Evolutionary conservation across 1,284 basidiomycete genomes (phyloP).

Genomic region (Calocybe gambosa): DNA sequence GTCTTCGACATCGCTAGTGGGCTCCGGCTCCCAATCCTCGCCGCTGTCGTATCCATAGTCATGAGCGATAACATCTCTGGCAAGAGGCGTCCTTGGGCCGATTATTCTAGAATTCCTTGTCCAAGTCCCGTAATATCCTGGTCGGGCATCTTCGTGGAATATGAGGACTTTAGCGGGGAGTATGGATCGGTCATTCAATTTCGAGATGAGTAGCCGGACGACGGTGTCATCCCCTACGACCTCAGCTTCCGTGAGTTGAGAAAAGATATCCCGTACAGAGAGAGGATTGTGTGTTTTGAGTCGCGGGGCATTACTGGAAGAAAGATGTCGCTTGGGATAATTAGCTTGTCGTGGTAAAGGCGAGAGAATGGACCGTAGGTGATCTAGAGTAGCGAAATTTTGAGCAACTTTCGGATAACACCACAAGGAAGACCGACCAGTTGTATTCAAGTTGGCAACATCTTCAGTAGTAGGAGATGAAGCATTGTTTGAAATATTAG

Average conservation of each 20-base stretch:
- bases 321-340: constrained; percentile 17
- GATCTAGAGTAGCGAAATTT: constrained; percentile 28
- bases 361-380: constrained; percentile 33
- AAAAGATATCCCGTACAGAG: constrained; percentile 50
- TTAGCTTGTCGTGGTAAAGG: constrained; percentile 27
- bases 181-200: constrained; percentile 51
- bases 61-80: constrained; percentile 57
- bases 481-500: constrained; percentile 23
- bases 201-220: constrained; percentile 49
- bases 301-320: constrained; percentile 11
- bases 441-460: constrained; percentile 26
- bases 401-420: neutral
- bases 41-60: constrained; percentile 85
- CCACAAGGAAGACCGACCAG: constrained; percentile 28
- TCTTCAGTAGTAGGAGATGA: constrained; percentile 18
- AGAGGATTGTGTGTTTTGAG: constrained; percentile 30
- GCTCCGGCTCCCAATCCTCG: constrained; percentile 81
- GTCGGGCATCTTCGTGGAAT: constrained; percentile 71
- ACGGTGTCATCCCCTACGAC: constrained; percentile 59
- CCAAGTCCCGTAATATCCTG: constrained; percentile 86
- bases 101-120: constrained; percentile 67
- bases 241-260: constrained; percentile 69
- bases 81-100: constrained; percentile 70
- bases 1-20: constrained; percentile 65
- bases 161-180: constrained; percentile 70